Evolutionary conservation across 352 stramenopile species (phyloP).

Genomic region (Aphanomyces stellatus): DNA sequence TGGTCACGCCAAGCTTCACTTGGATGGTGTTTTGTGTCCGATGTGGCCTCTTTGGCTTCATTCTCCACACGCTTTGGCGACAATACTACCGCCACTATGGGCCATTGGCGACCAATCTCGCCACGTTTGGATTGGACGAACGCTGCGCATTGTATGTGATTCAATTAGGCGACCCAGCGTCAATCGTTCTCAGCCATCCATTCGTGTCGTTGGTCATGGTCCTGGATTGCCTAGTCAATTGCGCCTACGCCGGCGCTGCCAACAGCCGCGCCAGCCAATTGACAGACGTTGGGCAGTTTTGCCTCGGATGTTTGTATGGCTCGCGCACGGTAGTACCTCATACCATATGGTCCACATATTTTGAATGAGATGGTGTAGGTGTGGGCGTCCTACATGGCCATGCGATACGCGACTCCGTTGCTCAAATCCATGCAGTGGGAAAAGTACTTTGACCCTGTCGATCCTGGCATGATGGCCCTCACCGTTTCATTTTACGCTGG

Average conservation of each 20-base stretch:
- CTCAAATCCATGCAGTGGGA: background rate
- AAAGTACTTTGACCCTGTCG: background rate
- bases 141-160: background rate
- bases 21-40: background rate
- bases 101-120: background rate
- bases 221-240: background rate
- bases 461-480: background rate
- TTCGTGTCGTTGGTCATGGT: background rate
- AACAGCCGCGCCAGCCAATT: background rate
- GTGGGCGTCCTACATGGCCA: background rate
- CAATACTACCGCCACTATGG: background rate
- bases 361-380: background rate
- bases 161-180: background rate
- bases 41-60: background rate
- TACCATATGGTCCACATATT: background rate
- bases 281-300: background rate
- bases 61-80: background rate
- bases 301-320: background rate
- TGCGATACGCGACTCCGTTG: background rate
- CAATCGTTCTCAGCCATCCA: background rate
- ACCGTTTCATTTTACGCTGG: background rate
- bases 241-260: background rate
- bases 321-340: background rate
- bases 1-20: background rate
- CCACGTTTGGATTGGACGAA: background rate